Evolutionary conservation across 106 monocot species (phyloP), one percentile per base, ranked within the genome.

Genomic region (Triglochin maritima): DNA sequence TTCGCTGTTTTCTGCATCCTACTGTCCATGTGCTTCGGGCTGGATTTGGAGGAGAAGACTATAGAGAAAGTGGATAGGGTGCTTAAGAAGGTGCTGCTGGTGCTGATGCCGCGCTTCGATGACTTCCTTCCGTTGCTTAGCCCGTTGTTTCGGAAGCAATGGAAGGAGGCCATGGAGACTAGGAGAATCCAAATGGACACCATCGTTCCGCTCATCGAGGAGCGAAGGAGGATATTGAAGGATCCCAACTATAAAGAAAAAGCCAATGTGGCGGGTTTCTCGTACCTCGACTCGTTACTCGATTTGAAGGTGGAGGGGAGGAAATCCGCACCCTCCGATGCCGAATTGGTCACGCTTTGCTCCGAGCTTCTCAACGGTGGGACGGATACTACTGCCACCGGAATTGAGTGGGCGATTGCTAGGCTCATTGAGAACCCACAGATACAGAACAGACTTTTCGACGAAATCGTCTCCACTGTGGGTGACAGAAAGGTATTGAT

Each of bases 1-100:
- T 94, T 89, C 70, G 89, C 89, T 57, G 86, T 94, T 44, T 94
- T 94, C 82, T 82, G 82, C 68, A 84, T 94, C 62, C 89, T 94
- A 11, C 75, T 89, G 16, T 44, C 79, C 47, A 94, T 94, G 94
- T 86, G 89, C 69, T 94, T 94, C 74, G 93, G 93, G 6, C 67
- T 93, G 13, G 75, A 86, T 17, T 77, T 93, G 10, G 73, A 81
- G 53, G 94, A 89, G 76, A 76, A 80, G 10, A 65, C 68, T 57
- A 81, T 87, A 17, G 44, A 72, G 17, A 64, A 51, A 45, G 66
- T 89, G 44, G 89, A 94, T 65, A 75, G 62, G 43, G 80, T 94
- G 29, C 76, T 82, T 80, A 91, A 91, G 80, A 71, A 59, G 65
- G 89, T 94, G 9, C 82, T 94, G 17, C 72, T 94, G 67, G 79